Conservation (phyloP, 2,329 filamentous ascomycete genomes). For the Nigrospora sphaerica region DNA sequence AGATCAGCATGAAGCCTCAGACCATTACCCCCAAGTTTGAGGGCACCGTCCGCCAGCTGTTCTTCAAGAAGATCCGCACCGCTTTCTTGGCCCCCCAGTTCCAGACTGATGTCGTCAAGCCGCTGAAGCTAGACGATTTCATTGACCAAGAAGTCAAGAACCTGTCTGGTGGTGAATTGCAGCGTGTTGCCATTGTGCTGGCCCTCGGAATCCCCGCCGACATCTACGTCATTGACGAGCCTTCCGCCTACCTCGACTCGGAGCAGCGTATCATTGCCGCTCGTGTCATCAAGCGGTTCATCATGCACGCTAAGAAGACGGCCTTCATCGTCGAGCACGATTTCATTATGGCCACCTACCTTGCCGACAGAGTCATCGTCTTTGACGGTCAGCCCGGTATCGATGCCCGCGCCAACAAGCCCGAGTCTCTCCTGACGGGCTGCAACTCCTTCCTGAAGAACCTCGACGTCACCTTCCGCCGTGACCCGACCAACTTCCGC, state of each 20-base stretch:
- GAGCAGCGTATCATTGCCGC: constrained; percentile 98
- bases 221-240: constrained; percentile 98
- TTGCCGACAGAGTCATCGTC: constrained; percentile 92
- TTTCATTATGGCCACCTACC: constrained; percentile 64
- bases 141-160: constrained; percentile 99
- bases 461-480: constrained; percentile 95
- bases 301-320: constrained; percentile 99
- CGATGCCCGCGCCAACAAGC: constrained; percentile 78
- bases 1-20: constrained; percentile 98
- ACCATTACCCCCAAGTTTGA: constrained; percentile 98
- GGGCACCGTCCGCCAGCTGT: constrained; percentile 92
- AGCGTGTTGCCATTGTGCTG: constrained; percentile 96
- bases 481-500: constrained; percentile 91
- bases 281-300: constrained; percentile 98
- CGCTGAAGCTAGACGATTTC: constrained; percentile 97
- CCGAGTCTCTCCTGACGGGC: constrained; percentile 86
- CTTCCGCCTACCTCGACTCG: constrained; percentile 93
- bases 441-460: constrained; percentile 97
- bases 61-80: constrained; percentile 99
- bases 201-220: constrained; percentile 94
- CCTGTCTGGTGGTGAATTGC: constrained; percentile 96
- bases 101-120: constrained; percentile 99
- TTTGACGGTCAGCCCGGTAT: constrained; percentile 93
- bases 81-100: constrained; percentile 96
- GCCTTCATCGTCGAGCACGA: constrained; percentile 90